Evolutionary conservation across 78 protist genomes (phyloP).

Genomic region (Diacronema lutheri): DNA sequence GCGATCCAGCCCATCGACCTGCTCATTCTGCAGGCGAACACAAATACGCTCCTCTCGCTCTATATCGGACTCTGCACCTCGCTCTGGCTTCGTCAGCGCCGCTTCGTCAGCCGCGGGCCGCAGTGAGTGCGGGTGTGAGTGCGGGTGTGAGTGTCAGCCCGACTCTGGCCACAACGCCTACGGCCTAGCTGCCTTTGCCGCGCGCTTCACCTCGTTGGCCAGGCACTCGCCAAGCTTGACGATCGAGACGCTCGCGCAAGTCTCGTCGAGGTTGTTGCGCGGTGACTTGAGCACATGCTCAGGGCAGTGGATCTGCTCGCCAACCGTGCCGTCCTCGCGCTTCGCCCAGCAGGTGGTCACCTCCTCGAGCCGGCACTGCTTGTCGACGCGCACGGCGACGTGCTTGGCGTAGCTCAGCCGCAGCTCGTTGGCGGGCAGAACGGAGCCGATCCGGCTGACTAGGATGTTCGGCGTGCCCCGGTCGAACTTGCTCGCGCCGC

Average conservation of each 20-base stretch:
- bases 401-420: background rate
- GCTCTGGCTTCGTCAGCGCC: background rate
- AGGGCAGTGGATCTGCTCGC: conserved; percentile 14
- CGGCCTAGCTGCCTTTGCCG: too few species aligned
- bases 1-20: background rate
- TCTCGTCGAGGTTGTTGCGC: too few species aligned
- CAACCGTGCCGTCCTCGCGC: background rate
- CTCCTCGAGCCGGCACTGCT: background rate
- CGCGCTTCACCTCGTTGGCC: too few species aligned
- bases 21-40: conserved; percentile 12
- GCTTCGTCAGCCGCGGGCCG: too few species aligned
- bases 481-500: background rate
- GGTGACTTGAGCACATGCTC: background rate
- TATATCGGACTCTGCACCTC: background rate
- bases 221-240: too few species aligned
- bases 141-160: too few species aligned
- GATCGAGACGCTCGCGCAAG: too few species aligned
- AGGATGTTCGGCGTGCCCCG: background rate
- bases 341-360: conserved; percentile 3
- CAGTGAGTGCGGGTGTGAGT: too few species aligned
- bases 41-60: background rate
- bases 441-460: background rate
- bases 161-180: too few species aligned
- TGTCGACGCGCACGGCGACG: background rate
- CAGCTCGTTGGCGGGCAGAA: background rate